phyloP scores from a whole-genome alignment of 2,329 filamentous ascomycete genomes.

The Colletotrichum musicola region DNA sequence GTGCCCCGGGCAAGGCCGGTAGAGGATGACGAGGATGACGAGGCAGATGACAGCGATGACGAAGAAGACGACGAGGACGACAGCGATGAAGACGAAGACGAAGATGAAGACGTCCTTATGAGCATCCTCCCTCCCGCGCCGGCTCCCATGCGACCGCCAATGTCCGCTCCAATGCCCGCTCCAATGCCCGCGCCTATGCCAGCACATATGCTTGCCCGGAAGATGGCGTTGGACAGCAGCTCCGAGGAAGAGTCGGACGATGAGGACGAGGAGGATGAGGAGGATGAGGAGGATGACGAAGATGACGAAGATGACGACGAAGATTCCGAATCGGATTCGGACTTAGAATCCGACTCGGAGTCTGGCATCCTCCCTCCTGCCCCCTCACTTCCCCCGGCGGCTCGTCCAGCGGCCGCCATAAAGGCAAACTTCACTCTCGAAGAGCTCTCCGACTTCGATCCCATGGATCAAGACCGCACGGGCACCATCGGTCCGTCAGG shows the following conservation, averaged over 20 bases:
- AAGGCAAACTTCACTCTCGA: constrained; percentile 55
- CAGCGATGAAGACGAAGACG: constrained; percentile 20
- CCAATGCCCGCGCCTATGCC: constrained; percentile 16
- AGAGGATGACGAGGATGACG: constrained; percentile 27
- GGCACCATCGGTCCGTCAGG: constrained; percentile 58
- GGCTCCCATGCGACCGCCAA: constrained; percentile 7
- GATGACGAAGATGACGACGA: constrained; percentile 38
- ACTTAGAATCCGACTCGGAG: constrained; percentile 38
- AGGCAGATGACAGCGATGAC: constrained; percentile 19
- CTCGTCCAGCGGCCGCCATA: constrained; percentile 27
- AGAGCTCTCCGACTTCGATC: constrained; percentile 58
- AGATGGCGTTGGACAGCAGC: constrained; percentile 21
- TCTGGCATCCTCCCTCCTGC: constrained; percentile 40
- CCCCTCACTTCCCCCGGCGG: background rate
- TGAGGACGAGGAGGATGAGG: constrained; percentile 32
- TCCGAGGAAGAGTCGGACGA: constrained; percentile 32
- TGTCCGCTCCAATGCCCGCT: constrained; percentile 28
- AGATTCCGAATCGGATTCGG: constrained; percentile 19
- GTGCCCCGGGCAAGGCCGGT: background rate
- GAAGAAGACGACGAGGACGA: constrained; percentile 22
- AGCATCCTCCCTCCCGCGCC: constrained; percentile 3
- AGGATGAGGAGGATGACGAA: constrained; percentile 40
- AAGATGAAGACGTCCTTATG: constrained; percentile 33
- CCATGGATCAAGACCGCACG: constrained; percentile 57
- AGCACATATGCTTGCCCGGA: background rate